Percentiles rank a stretch among this genome's conserved stretches.
Evolutionary conservation across 495 filamentous ascomycete genomes (phyloP).

Genomic region (Apodospora peruviana): DNA sequence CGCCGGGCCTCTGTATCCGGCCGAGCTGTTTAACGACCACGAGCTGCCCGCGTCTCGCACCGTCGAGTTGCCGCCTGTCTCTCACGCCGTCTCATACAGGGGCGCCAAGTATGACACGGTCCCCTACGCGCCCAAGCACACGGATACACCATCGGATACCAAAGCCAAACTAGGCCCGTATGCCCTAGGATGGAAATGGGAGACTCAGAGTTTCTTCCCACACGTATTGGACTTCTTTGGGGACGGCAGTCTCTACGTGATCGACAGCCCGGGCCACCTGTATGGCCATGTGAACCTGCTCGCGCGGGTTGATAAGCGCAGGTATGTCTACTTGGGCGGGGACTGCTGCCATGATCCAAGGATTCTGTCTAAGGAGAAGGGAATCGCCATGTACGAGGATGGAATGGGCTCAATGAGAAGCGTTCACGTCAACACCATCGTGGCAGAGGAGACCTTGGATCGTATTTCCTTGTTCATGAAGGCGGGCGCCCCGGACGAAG

Average conservation of each 20-base stretch:
- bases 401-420: slow-evolving; percentile 27
- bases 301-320: slow-evolving; percentile 15
- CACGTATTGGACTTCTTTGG: slow-evolving; percentile 37
- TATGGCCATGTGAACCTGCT: slow-evolving; percentile 45
- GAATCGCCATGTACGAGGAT: slow-evolving; percentile 39
- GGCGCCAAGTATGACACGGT: not conserved
- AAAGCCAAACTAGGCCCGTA: not conserved
- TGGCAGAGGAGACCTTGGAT: slow-evolving; percentile 29
- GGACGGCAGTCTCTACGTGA: slow-evolving; percentile 32
- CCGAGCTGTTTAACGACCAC: slow-evolving; percentile 23
- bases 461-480: slow-evolving; percentile 17
- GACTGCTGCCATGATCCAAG: slow-evolving; percentile 44
- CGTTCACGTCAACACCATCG: slow-evolving; percentile 34
- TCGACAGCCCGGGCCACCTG: slow-evolving; percentile 44
- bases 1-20: slow-evolving; percentile 20
- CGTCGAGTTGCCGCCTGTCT: slow-evolving; percentile 20
- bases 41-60: slow-evolving; percentile 21
- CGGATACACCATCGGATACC: slow-evolving; percentile 2
- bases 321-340: slow-evolving; percentile 39
- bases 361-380: slow-evolving; percentile 34
- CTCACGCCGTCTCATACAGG: not conserved
- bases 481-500: not conserved
- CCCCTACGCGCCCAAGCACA: slow-evolving; percentile 10
- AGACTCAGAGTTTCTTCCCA: slow-evolving; percentile 25
- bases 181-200: slow-evolving; percentile 20